Percentiles rank a stretch among this genome's conserved stretches.
phyloP scores from a whole-genome alignment of 345 rosid species.

The Acer saccharum region DNA sequence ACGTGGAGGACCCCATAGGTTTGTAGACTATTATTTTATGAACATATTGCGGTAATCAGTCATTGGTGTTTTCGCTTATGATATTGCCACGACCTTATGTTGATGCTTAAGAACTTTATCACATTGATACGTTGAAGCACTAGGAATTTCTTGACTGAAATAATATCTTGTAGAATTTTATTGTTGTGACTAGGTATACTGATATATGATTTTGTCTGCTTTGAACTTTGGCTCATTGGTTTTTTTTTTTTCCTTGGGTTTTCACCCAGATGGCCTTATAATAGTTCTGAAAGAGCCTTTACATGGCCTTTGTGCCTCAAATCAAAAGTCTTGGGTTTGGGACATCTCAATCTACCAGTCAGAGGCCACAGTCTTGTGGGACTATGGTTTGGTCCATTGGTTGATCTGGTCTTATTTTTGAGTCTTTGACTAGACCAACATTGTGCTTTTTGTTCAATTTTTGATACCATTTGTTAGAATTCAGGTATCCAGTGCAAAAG shows the following conservation, averaged over 20 bases:
- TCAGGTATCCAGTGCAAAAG: background rate
- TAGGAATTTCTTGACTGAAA: background rate
- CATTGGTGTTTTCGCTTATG: background rate
- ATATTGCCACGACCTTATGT: background rate
- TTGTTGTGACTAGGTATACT: too few relatives aligned
- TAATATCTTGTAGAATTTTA: background rate
- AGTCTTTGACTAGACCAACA: too few relatives aligned
- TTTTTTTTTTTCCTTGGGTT: background rate
- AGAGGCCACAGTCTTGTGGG: background rate
- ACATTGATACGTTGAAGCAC: background rate
- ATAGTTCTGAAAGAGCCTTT: background rate
- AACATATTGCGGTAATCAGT: background rate
- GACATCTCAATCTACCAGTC: background rate
- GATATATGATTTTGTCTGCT: too few relatives aligned
- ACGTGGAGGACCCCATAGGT: slow-evolving; percentile 99
- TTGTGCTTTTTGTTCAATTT: too few relatives aligned
- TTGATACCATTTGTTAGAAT: background rate
- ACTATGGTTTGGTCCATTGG: background rate
- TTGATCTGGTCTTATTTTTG: background rate
- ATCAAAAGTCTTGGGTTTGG: background rate
- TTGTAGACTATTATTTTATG: slow-evolving; percentile 14
- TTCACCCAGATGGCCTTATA: background rate
- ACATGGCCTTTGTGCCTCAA: background rate
- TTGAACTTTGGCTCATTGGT: background rate
- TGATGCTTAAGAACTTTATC: background rate